These are phyloP conservation scores for Pyricularia sp. DNA, from an alignment of 2,329 filamentous ascomycete genomes.

Conservation along the genomic window DNA sequence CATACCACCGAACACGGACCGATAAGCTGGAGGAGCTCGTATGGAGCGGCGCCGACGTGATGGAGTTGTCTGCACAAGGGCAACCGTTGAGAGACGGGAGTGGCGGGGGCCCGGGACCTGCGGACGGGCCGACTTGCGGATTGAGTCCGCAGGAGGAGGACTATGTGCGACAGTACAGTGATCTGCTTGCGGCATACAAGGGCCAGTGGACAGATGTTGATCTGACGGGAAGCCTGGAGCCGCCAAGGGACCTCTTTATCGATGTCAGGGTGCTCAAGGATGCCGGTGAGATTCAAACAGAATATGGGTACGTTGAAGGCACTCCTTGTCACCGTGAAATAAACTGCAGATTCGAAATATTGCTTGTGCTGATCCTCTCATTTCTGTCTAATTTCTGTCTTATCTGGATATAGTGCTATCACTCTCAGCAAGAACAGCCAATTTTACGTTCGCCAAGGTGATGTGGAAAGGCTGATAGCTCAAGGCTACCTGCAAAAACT, in stretches of 20 bases:
- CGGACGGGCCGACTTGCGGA: constrained; percentile 51
- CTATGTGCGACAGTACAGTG: constrained; percentile 82
- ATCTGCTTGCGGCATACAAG: constrained; percentile 90
- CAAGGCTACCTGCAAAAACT: constrained; percentile 92
- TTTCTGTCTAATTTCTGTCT: not conserved
- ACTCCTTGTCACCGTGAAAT: not conserved
- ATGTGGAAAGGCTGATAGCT: constrained; percentile 86
- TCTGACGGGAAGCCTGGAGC: constrained; percentile 83
- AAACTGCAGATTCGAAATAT: not conserved
- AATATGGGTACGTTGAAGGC: constrained; percentile 65
- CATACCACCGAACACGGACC: constrained; percentile 81
- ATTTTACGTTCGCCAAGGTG: constrained; percentile 89
- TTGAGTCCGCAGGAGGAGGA: constrained; percentile 94
- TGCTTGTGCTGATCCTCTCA: not conserved
- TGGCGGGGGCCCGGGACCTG: constrained; percentile 20
- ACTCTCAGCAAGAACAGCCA: constrained; percentile 97
- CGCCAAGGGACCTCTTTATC: constrained; percentile 90
- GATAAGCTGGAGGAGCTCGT: constrained; percentile 89
- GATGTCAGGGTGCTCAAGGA: constrained; percentile 93
- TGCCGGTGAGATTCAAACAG: constrained; percentile 95
- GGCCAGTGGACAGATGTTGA: constrained; percentile 98
- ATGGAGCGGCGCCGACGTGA: constrained; percentile 77
- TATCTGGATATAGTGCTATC: constrained; percentile 55
- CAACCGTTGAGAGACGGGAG: constrained; percentile 35
- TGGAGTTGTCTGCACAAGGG: constrained; percentile 45